Percentiles rank a stretch among this genome's conserved stretches.
Conservation (phyloP, 768 basidiomycete species). For the Lactarius sp. region DNA sequence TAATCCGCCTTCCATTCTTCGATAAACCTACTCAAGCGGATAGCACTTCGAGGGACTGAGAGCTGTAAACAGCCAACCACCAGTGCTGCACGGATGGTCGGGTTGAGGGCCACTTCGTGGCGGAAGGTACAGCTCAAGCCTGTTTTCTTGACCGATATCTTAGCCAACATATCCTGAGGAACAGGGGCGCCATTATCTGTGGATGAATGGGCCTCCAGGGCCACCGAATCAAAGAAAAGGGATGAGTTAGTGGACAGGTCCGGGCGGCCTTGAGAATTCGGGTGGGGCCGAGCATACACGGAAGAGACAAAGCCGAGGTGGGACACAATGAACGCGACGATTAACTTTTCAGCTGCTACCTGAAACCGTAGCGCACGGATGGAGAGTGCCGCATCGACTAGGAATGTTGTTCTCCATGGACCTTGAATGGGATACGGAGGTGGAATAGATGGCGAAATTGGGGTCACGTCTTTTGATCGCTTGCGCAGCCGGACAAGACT, state of each 20-base stretch:
- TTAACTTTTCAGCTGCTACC: conserved; percentile 66
- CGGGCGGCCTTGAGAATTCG: conserved; percentile 28
- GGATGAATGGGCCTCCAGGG: conserved; percentile 56
- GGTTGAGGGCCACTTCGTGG: conserved; percentile 40
- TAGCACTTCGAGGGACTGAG: conserved; percentile 73
- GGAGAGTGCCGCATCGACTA: conserved; percentile 39
- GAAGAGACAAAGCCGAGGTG: conserved; percentile 38
- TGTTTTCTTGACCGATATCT: conserved; percentile 45
- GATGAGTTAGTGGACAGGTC: conserved; percentile 46
- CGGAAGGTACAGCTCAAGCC: conserved; percentile 44
- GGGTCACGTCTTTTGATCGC: not conserved
- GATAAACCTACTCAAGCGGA: conserved; percentile 70
- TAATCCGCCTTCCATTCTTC: conserved; percentile 83
- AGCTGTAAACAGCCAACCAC: conserved; percentile 45
- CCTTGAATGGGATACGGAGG: not conserved
- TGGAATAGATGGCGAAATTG: not conserved
- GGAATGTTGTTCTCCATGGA: conserved; percentile 21
- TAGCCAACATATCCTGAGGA: conserved; percentile 57
- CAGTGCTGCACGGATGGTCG: conserved; percentile 41
- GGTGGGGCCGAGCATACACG: conserved; percentile 25
- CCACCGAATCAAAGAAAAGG: conserved; percentile 46
- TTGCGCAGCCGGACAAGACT: conserved; percentile 16
- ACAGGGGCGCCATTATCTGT: conserved; percentile 36
- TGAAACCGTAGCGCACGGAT: conserved; percentile 47
- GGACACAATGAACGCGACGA: conserved; percentile 53